Base-by-base conservation (phyloP, 2,329 filamentous ascomycete genomes). In the Hypoxylon sp. region DNA sequence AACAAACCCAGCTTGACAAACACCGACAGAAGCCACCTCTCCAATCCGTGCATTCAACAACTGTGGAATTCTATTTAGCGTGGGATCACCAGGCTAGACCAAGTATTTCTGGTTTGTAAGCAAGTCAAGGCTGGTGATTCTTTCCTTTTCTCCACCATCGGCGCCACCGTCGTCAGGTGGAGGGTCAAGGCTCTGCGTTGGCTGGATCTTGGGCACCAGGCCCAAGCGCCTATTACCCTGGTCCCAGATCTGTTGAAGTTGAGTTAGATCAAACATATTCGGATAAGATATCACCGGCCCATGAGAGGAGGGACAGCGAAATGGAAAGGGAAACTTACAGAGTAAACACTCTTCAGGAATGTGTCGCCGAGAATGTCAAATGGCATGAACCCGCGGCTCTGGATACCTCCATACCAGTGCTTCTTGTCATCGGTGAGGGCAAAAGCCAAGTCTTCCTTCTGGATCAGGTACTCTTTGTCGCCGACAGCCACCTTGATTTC, bases 341-440 rank as follows among this genome's bases (percentile, higher is more conserved):
- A 88, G 75, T 92, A 92, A 61, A 91, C 81, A 24, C 84, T 86
- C 82, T 90, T 91, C 78, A 92, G 78, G 74, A 90, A 90, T 1
- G 85, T 85, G 71, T 88, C 88, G 4, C 90, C 90, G 14, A 90
- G 80, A 48, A 92, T 90, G 75, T 91, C 89, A 72, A 91, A 89
- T 2, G 80, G 75, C 76, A 87, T 80, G 58, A 81, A 79, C 2
- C 89, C 89, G 46, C 88, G 84, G 54, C 86, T 89, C 80, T 92
- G 90, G 33, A 92, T 87, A 2, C 88, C 89, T 5, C 90, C 90
- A 74, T 89, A 92, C 73, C 85, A 84, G 77, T 58, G 59, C 59
- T 73, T 55, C 2, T 84, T 85, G 53, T 84, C 81, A 10, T 85
- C 85, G 0, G 84, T 84, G 59, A 85, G 81, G 1, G 87, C 84